Evolutionary conservation across 805 yeast genomes (phyloP).

Genomic region (Candida dajiaensis): DNA sequence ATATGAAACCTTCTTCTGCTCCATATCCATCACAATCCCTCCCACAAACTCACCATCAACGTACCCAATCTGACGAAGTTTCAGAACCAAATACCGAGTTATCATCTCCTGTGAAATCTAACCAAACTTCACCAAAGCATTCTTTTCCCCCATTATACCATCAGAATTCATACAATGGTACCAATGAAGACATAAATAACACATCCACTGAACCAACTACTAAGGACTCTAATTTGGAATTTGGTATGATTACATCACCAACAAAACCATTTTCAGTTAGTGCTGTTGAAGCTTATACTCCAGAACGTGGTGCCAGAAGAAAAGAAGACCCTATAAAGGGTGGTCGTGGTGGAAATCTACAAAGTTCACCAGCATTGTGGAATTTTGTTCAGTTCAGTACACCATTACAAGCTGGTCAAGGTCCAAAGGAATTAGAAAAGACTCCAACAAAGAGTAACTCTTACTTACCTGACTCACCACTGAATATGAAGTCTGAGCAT

Average conservation of each 20-base stretch:
- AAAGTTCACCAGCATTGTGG: conserved; percentile 86
- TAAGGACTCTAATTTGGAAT: conserved; percentile 15
- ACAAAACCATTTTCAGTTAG: conserved; percentile 39
- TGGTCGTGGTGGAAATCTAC: conserved; percentile 16
- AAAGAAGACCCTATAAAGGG: conserved; percentile 3
- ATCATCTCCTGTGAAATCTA: conserved; percentile 16
- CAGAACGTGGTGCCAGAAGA: conserved; percentile 44
- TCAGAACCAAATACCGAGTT: conserved; percentile 9
- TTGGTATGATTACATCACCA: conserved; percentile 27
- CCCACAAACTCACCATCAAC: not conserved
- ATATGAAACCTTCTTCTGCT: conserved; percentile 12
- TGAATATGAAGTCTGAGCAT: conserved; percentile 9
- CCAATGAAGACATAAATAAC: conserved; percentile 7
- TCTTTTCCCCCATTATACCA: conserved; percentile 6
- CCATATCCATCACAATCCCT: not conserved
- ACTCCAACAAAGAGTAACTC: conserved; percentile 17
- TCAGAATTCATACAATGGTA: conserved; percentile 4
- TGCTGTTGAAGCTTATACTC: conserved; percentile 60
- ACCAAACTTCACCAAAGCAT: conserved; percentile 11
- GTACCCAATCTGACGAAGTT: conserved; percentile 2
- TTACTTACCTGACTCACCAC: conserved; percentile 18
- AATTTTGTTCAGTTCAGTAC: conserved; percentile 77
- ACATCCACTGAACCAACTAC: conserved; percentile 2
- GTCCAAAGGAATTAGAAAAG: conserved; percentile 2
- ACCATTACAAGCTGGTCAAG: conserved; percentile 23